phyloP scores from a whole-genome alignment of 2,329 filamentous ascomycete species.

The Fusarium torulosum region DNA sequence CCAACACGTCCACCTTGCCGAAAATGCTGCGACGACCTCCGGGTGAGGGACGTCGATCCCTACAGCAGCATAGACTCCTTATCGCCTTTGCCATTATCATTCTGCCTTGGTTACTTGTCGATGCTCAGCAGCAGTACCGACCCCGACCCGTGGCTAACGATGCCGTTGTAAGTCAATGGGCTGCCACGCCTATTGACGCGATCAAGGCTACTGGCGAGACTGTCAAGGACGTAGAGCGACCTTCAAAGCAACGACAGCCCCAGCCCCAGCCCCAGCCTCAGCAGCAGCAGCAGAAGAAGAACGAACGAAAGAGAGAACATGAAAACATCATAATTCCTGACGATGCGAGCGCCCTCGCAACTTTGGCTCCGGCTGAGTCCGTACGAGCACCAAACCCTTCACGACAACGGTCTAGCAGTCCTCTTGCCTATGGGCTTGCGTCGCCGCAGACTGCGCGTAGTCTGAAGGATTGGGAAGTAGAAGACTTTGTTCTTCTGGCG shows the following conservation, averaged over 20 bases:
- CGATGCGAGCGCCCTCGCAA: conserved; percentile 96
- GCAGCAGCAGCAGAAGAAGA: conserved; percentile 21
- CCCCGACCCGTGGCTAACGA: conserved; percentile 51
- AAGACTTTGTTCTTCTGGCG: conserved; percentile 99
- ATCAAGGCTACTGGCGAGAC: conserved; percentile 49
- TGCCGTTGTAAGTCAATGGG: conserved; percentile 49
- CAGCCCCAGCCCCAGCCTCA: not conserved
- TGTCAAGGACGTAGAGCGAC: conserved; percentile 46
- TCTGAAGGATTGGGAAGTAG: conserved; percentile 99
- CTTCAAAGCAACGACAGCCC: conserved; percentile 44
- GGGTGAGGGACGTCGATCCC: conserved; percentile 66
- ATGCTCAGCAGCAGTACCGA: conserved; percentile 74
- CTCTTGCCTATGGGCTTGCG: conserved; percentile 73
- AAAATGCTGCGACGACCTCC: conserved; percentile 74
- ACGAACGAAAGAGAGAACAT: conserved; percentile 48
- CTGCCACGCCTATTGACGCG: conserved; percentile 49
- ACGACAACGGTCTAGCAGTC: conserved; percentile 70
- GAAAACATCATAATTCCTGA: conserved; percentile 58
- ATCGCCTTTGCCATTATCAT: conserved; percentile 70
- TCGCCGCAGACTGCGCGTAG: conserved; percentile 95
- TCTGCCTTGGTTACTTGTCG: conserved; percentile 68
- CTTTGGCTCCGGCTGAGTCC: conserved; percentile 95
- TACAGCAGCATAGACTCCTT: conserved; percentile 61
- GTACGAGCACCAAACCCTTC: conserved; percentile 90
- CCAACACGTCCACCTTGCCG: conserved; percentile 25